phyloP scores from a whole-genome alignment of 257 asterid species.

The Avicennia marina region DNA sequence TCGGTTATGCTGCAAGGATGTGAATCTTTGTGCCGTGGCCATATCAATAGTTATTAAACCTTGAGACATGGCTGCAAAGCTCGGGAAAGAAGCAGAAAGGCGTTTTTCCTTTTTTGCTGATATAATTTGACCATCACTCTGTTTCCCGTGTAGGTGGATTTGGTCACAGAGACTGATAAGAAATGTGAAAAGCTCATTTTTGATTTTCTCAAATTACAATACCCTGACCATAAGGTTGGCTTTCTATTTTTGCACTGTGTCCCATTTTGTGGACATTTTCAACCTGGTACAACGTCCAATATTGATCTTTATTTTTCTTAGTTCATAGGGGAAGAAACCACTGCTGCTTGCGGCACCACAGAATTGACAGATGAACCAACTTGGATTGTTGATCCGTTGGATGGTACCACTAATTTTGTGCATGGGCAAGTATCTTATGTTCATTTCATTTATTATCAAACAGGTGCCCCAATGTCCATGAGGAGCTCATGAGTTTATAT shows the following conservation, averaged over 20 bases:
- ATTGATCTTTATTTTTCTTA: slow-evolving; percentile 14
- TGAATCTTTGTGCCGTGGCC: background rate
- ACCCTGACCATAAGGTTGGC: slow-evolving; percentile 73
- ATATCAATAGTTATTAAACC: background rate
- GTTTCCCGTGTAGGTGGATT: slow-evolving; percentile 67
- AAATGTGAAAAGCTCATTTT: slow-evolving; percentile 80
- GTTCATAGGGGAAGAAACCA: slow-evolving; percentile 98
- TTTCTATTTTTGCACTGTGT: background rate
- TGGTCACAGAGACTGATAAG: slow-evolving; percentile 96
- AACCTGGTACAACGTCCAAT: slow-evolving; percentile 1
- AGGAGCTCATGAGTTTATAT: slow-evolving; percentile 8
- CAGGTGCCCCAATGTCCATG: background rate
- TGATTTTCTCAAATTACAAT: slow-evolving; percentile 47
- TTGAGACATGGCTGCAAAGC: background rate
- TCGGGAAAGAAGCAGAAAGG: no score
- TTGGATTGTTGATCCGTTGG: slow-evolving; percentile 97
- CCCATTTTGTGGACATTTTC: background rate
- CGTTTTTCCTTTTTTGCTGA: background rate
- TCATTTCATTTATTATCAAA: background rate
- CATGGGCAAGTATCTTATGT: slow-evolving; percentile 58
- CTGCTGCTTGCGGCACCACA: slow-evolving; percentile 71
- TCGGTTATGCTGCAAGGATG: background rate
- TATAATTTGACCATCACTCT: background rate
- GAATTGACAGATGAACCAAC: slow-evolving; percentile 90
- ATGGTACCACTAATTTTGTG: slow-evolving; percentile 96